Conservation (phyloP, 257 asterid species). For the Thymus quinquecostatus region DNA sequence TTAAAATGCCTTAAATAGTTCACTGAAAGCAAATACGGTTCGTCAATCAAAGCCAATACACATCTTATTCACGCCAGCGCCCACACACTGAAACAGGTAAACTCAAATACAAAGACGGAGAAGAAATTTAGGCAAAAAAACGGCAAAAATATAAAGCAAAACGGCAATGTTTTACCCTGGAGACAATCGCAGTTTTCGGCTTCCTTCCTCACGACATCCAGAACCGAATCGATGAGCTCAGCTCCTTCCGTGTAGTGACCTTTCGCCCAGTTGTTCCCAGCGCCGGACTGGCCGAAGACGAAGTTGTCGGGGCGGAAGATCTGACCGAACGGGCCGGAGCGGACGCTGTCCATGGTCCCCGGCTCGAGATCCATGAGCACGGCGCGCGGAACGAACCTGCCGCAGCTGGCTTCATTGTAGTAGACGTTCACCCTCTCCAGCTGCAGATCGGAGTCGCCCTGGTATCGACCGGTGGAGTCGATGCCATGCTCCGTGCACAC, state of each 20-base stretch:
- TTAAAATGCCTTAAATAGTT: not conserved
- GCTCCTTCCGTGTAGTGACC: conserved; percentile 61
- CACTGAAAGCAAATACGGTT: not conserved
- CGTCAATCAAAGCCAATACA: not conserved
- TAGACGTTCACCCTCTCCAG: conserved; percentile 58
- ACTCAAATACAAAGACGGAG: not conserved
- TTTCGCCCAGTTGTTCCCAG: conserved; percentile 60
- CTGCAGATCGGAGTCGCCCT: conserved; percentile 55
- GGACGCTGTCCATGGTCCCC: conserved; percentile 61
- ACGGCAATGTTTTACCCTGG: conserved; percentile 40
- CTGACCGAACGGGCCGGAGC: conserved; percentile 57
- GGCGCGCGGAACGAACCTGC: conserved; percentile 55
- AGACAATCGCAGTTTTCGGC: conserved; percentile 59
- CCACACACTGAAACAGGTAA: too few species aligned
- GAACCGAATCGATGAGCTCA: conserved; percentile 56
- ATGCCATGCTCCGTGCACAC: conserved; percentile 61
- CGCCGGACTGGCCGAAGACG: conserved; percentile 60
- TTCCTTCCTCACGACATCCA: conserved; percentile 59
- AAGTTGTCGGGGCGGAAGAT: conserved; percentile 58
- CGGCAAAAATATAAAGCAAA: not conserved
- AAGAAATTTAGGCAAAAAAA: not conserved
- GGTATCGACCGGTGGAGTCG: conserved; percentile 56
- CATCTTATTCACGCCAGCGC: not conserved
- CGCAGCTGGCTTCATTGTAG: conserved; percentile 60
- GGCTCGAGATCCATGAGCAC: conserved; percentile 63